Evolutionary conservation across 805 yeast species (phyloP).

Genomic region (Saccharomycopsis olivae): DNA sequence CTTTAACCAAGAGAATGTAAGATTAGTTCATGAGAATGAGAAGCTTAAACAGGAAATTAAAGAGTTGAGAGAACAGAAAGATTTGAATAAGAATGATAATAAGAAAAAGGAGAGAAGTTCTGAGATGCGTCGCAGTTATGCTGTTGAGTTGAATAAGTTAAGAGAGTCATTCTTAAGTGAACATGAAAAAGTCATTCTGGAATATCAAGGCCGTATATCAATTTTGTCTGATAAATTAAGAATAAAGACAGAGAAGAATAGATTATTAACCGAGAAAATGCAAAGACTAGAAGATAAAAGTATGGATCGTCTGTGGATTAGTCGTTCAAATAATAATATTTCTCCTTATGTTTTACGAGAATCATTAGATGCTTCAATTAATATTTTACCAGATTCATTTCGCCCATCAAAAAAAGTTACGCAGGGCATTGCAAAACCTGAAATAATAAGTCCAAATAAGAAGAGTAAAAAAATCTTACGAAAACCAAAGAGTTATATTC

Average conservation of each 20-base stretch:
- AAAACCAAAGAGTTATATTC: too few relatives aligned
- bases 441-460: too few relatives aligned
- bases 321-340: too few relatives aligned
- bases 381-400: too few relatives aligned
- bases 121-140: neutral
- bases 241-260: conserved; percentile 10
- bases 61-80: neutral
- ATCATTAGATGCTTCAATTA: too few relatives aligned
- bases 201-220: conserved; percentile 7
- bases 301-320: too few relatives aligned
- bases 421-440: too few relatives aligned
- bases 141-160: conserved; percentile 1
- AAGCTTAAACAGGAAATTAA: conserved; percentile 3
- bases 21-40: conserved; percentile 9
- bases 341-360: too few relatives aligned
- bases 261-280: conserved; percentile 2
- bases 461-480: too few relatives aligned
- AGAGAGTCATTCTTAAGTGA: neutral
- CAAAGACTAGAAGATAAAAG: conserved; percentile 1
- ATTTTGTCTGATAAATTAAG: conserved; percentile 10
- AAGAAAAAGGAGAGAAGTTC: neutral
- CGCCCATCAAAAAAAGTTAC: too few relatives aligned
- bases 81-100: neutral
- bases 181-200: conserved; percentile 2
- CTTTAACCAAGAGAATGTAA: conserved; percentile 14